These are phyloP conservation scores for Clitopilus hobsonii DNA, from an alignment of 768 basidiomycete genomes.

Conservation along the genomic window DNA sequence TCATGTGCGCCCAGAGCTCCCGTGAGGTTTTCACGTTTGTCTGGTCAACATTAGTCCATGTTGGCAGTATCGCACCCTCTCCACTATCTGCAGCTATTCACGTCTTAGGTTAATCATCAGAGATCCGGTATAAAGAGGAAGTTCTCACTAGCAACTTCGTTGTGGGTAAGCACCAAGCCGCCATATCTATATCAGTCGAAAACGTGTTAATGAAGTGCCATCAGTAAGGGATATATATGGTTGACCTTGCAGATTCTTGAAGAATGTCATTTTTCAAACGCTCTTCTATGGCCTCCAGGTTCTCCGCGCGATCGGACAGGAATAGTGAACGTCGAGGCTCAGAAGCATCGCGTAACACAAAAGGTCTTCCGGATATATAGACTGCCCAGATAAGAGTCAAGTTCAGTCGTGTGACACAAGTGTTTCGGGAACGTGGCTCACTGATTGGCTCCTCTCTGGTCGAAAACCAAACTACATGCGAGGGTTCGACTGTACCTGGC, in stretches of 20 bases:
- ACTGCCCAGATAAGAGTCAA: conserved; percentile 33
- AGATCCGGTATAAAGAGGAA: neutral
- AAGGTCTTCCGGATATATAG: conserved; percentile 88
- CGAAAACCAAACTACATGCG: conserved; percentile 91
- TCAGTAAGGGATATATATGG: neutral
- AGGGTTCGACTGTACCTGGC: conserved; percentile 56
- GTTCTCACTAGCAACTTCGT: conserved; percentile 69
- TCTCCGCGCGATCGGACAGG: conserved; percentile 90
- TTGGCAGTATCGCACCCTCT: conserved; percentile 80
- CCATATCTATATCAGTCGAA: conserved; percentile 85
- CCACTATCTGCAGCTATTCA: conserved; percentile 50
- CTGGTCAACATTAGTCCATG: conserved; percentile 89
- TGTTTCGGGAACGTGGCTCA: conserved; percentile 35
- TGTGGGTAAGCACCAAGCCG: conserved; percentile 88
- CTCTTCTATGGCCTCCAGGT: conserved; percentile 87
- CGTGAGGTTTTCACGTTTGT: conserved; percentile 80
- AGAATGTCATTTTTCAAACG: conserved; percentile 90
- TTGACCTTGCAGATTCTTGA: conserved; percentile 70
- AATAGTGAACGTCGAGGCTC: conserved; percentile 75
- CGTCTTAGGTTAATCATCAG: neutral
- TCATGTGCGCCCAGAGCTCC: conserved; percentile 83
- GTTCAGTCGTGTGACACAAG: conserved; percentile 7
- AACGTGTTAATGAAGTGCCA: conserved; percentile 3
- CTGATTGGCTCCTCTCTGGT: conserved; percentile 95
- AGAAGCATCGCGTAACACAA: conserved; percentile 84